phyloP scores from a whole-genome alignment of 1,139 yeast species.

The Diutina sp. region DNA sequence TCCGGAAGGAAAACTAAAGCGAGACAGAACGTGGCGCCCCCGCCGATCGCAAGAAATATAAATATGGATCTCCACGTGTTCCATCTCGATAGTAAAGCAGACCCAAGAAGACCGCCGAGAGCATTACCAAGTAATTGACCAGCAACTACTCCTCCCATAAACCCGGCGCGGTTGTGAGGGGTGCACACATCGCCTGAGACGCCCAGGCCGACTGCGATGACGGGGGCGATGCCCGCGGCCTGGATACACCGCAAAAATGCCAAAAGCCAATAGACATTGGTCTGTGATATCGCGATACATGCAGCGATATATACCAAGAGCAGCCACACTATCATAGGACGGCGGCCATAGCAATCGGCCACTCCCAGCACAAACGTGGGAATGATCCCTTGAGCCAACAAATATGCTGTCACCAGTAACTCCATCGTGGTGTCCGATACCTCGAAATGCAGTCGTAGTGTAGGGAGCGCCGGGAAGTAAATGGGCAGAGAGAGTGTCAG shows the following conservation, averaged over 20 bases:
- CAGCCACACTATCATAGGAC: slow-evolving; percentile 50
- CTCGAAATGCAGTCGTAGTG: slow-evolving; percentile 35
- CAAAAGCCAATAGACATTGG: slow-evolving; percentile 39
- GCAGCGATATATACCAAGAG: slow-evolving; percentile 40
- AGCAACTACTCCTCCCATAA: slow-evolving; percentile 50
- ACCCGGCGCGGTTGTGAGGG: slow-evolving; percentile 49
- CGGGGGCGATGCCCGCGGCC: slow-evolving; percentile 60
- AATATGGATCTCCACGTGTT: slow-evolving; percentile 15
- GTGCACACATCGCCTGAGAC: slow-evolving; percentile 57
- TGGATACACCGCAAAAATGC: slow-evolving; percentile 44
- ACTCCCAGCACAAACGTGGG: slow-evolving; percentile 54
- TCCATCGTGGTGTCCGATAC: slow-evolving; percentile 45
- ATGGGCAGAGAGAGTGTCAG: slow-evolving; percentile 21
- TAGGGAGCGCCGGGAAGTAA: slow-evolving; percentile 59
- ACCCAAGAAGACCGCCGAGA: background rate
- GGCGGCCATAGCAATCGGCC: slow-evolving; percentile 58
- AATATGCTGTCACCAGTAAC: slow-evolving; percentile 57
- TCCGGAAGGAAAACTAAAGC: slow-evolving; percentile 47
- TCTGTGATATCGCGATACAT: slow-evolving; percentile 46
- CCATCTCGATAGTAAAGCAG: background rate
- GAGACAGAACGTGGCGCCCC: slow-evolving; percentile 26
- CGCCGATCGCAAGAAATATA: slow-evolving; percentile 56
- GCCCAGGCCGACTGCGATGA: slow-evolving; percentile 55
- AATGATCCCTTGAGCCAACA: slow-evolving; percentile 52
- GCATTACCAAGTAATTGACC: slow-evolving; percentile 26